Base-by-base conservation (phyloP, 768 basidiomycete genomes). In the Lactifluus rugatus region DNA sequence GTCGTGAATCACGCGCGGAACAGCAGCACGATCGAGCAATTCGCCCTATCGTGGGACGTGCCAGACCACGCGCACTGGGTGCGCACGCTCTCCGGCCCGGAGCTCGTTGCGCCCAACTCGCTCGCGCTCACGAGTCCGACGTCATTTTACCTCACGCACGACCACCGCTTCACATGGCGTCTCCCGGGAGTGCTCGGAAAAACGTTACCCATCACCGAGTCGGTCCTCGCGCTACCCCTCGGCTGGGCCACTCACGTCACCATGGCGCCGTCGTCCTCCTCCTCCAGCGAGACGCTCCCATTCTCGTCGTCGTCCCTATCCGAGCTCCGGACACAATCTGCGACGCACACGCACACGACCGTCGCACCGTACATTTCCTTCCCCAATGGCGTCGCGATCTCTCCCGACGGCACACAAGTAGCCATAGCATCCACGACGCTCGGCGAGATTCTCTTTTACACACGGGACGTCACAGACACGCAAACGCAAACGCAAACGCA, bases 61-160 rank as follows among this genome's bases (percentile, higher is more conserved):
- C 77, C 75, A 0, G 70, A 70, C 4, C 67, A 70, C 19, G 83
- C 82, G 17, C 75, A 62, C 8, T 74, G 86, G 70, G 67, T 85
- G 32, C 81, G 80, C 62, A 87, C 85, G 9, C 74, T 89, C 45
- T 71, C 75, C 19, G 79, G 80, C 16, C 75, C 75, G 4, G 76
- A 76, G 53, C 82, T 87, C 63, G 69, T 83, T 31, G 75, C 85
- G 10, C 83, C 86, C 26, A 89, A 89, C 66, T 73, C 82, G 3
- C 67, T 89, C 58, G 81, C 85, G 17, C 68, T 85, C 32, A 83
- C 85, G 9, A 79, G 83, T 44, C 79, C 82, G 1, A 76, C 78
- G 56, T 79, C 83, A 1, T 88, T 89, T 68, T 88, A 83, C 65
- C 76, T 89, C 49, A 79, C 79, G 42, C 85, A 89, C 66, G 87